Conservation (phyloP, 1,139 yeast species). For the Zygoascus meyerae region DNA sequence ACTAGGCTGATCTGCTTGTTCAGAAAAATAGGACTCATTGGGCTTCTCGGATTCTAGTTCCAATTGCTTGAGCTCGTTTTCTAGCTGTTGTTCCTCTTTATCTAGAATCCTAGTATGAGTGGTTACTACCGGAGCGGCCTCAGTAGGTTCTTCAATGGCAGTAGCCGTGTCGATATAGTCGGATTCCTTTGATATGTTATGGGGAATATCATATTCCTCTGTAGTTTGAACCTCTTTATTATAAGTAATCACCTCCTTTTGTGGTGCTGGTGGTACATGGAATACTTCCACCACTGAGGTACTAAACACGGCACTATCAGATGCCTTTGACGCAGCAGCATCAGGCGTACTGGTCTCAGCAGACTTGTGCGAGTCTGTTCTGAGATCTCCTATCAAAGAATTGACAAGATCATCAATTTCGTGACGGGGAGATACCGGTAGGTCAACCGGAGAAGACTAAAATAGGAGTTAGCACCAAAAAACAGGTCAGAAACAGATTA, state of each 20-base stretch:
- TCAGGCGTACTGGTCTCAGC: not conserved
- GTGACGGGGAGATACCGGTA: not conserved
- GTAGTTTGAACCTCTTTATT: conserved; percentile 28
- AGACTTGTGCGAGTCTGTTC: not conserved
- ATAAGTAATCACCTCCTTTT: conserved; percentile 20
- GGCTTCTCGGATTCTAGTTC: conserved; percentile 19
- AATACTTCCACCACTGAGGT: conserved; percentile 16
- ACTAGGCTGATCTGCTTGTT: not conserved
- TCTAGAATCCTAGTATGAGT: conserved; percentile 6
- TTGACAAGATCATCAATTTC: conserved; percentile 9
- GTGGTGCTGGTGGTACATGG: conserved; percentile 18
- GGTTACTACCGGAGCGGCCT: not conserved
- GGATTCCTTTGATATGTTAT: not conserved
- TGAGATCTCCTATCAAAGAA: conserved; percentile 9
- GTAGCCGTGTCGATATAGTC: not conserved
- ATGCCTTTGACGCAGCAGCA: conserved; percentile 1
- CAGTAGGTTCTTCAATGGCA: not conserved
- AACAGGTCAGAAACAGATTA: not conserved
- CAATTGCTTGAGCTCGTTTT: conserved; percentile 7
- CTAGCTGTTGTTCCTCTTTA: conserved; percentile 15
- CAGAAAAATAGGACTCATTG: not conserved
- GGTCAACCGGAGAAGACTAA: not conserved
- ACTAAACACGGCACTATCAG: conserved; percentile 2
- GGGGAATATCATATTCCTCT: conserved; percentile 9
- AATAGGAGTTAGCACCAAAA: not conserved